A percentile compares a stretch with the other conserved stretches of the same genome.
Evolutionary conservation across 2,329 filamentous ascomycete genomes (phyloP).

Genomic region (Neonectria hederae): DNA sequence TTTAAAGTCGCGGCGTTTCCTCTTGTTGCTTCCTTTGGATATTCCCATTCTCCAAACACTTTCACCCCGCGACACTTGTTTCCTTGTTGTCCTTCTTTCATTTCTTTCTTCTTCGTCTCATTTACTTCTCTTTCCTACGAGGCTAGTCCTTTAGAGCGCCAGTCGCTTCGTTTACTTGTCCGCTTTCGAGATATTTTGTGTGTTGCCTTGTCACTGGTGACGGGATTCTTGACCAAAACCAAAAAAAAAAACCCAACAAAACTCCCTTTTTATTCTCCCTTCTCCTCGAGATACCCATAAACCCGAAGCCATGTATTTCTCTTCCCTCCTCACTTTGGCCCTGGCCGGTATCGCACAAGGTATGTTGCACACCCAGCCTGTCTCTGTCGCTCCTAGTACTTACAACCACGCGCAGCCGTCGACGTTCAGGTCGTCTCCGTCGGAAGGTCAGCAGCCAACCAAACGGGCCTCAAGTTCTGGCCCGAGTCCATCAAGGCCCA

Average conservation of each 20-base stretch:
- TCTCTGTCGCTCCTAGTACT: neutral
- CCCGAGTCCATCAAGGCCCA: constrained; percentile 72
- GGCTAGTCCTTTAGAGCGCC: constrained; percentile 47
- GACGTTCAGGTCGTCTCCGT: constrained; percentile 73
- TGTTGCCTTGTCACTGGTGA: constrained; percentile 17
- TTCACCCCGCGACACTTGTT: constrained; percentile 30
- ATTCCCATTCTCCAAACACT: constrained; percentile 34
- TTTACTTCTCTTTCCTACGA: constrained; percentile 36
- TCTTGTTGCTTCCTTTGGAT: constrained; percentile 31
- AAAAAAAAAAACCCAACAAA: neutral
- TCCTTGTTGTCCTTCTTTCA: constrained; percentile 42
- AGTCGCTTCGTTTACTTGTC: constrained; percentile 39
- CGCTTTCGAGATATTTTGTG: neutral
- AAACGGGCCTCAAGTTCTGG: constrained; percentile 65
- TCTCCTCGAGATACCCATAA: constrained; percentile 29
- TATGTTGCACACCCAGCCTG: constrained; percentile 38
- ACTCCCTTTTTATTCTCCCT: constrained; percentile 31
- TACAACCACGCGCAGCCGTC: constrained; percentile 42
- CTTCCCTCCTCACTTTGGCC: constrained; percentile 57
- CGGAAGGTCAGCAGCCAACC: constrained; percentile 59
- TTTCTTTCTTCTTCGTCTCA: constrained; percentile 37
- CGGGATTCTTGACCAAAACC: constrained; percentile 25
- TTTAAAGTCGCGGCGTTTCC: constrained; percentile 55
- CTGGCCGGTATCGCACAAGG: constrained; percentile 59
- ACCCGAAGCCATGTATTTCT: constrained; percentile 62